Base-by-base conservation (phyloP, 768 basidiomycete genomes). In the Kwoniella sp. region DNA sequence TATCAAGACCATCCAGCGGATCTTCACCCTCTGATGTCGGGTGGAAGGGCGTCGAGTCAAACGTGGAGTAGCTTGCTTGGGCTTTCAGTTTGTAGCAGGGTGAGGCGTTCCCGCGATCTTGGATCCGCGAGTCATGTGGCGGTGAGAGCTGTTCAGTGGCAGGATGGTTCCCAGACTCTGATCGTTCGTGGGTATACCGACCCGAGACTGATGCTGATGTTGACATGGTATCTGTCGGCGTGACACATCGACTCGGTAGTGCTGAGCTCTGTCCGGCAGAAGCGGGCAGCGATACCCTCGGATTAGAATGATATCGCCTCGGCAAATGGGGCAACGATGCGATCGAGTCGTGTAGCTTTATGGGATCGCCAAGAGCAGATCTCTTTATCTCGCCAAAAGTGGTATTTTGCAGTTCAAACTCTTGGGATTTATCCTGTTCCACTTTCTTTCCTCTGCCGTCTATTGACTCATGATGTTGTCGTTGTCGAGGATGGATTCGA, bases 211-310 rank as follows among this genome's bases (percentile, higher is more conserved):
- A 9, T 3, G 40, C 40, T 19, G 40, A 44, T 3, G 40, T 13
- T 13, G 33, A 33, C 33, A 13, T 15, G 40, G 40, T 44, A 10
- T 44, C 40, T 10, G 40, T 44, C 8, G 40, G 40, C 40, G 40
- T 44, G 8, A 44, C 40, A 44, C 40, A 58, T 27, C 13, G 21
- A 29, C 26, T 58, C 27, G 13, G 44, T 25, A 47, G 56, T 2
- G 46, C 30, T 10, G 56, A 48, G 25, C 56, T 24, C 15, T 58
- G 30, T n/a, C 46, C 47, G 17, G 62, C 62, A 10, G 62, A 64
- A 10, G 62, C 46, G 2, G 62, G 62, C 15, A 64, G 33, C 8
- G 62, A 64, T 17, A 59, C 19, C 29, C 48, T 24, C 2, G 58
- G 58, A 59, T 59, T 36, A 12, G 56, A 58, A 22, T 48, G 56